These are phyloP conservation scores for Elaeis guineensis DNA, from an alignment of 176 grass and related monocot genomes.

Conservation along the genomic window DNA sequence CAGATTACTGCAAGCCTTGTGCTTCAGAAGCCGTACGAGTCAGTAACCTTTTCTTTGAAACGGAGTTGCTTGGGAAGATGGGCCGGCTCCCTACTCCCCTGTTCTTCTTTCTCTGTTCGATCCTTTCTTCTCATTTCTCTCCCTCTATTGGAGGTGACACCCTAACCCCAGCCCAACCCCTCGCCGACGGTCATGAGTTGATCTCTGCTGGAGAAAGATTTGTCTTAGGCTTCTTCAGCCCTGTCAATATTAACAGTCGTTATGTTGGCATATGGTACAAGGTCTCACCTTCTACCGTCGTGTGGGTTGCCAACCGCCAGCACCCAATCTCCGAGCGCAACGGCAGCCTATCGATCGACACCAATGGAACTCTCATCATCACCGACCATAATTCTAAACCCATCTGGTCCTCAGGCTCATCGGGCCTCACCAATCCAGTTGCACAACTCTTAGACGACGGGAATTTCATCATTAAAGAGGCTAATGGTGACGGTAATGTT, in stretches of 20 bases:
- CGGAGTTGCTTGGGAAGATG: too few species aligned
- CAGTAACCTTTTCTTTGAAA: too few species aligned
- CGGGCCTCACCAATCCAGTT: background rate
- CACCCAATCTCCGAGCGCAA: background rate
- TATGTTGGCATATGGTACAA: conserved; percentile 10
- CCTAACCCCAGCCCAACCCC: background rate
- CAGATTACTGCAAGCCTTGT: too few species aligned
- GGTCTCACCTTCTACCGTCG: background rate
- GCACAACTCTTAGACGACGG: conserved; percentile 4
- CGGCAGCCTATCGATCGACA: conserved; percentile 1
- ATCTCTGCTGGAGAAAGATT: background rate
- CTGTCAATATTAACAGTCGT: background rate
- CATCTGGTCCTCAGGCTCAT: background rate
- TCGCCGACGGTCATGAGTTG: background rate
- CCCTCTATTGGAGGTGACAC: background rate
- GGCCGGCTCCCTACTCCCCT: background rate
- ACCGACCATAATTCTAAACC: background rate
- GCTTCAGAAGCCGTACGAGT: too few species aligned
- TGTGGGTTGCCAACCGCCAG: conserved; percentile 5
- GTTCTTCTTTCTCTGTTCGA: background rate
- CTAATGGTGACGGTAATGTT: too few species aligned
- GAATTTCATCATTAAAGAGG: conserved; percentile 6
- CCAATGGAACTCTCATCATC: conserved; percentile 2
- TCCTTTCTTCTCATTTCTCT: background rate
- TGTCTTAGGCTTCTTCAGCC: background rate